Evolutionary conservation across 139 green algal genomes (phyloP).

Genomic region (Picochlorum sp.): DNA sequence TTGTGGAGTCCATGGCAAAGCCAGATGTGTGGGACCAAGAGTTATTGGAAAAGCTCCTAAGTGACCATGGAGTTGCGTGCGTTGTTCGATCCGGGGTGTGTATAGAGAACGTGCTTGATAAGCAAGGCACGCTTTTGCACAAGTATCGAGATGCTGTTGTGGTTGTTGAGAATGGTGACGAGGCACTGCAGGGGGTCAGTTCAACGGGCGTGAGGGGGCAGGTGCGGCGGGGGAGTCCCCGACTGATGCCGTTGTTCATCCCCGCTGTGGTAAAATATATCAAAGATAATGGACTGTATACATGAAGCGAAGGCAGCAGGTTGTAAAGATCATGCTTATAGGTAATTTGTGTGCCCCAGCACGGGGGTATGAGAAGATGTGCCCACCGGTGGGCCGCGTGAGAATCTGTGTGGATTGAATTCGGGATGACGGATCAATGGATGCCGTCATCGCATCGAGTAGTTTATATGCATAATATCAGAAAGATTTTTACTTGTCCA

Average conservation of each 20-base stretch:
- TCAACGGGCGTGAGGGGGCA: constrained; percentile 33
- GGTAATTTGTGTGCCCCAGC: too few species aligned
- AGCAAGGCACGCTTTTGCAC: constrained; percentile 19
- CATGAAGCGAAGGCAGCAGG: not conserved
- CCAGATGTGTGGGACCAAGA: constrained; percentile 28
- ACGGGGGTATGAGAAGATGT: too few species aligned
- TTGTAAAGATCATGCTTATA: not conserved
- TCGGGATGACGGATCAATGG: too few species aligned
- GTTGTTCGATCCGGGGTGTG: constrained; percentile 9
- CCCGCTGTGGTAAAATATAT: constrained; percentile 30
- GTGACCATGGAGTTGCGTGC: constrained; percentile 30
- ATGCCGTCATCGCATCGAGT: not conserved
- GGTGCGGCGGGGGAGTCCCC: constrained; percentile 19
- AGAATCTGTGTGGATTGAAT: too few species aligned
- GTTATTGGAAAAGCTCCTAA: constrained; percentile 26
- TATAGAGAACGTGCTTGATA: constrained; percentile 14
- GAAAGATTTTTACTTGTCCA: too few species aligned
- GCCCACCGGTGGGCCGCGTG: too few species aligned
- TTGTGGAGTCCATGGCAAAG: constrained; percentile 26
- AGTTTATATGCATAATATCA: too few species aligned
- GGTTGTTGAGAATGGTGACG: constrained; percentile 25
- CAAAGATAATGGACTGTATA: constrained; percentile 26
- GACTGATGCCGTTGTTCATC: constrained; percentile 27
- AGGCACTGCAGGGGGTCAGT: constrained; percentile 30
- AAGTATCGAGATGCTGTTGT: constrained; percentile 21